phyloP scores from a whole-genome alignment of 139 green algal genomes.

The Chlamydomonas asymmetrica region DNA sequence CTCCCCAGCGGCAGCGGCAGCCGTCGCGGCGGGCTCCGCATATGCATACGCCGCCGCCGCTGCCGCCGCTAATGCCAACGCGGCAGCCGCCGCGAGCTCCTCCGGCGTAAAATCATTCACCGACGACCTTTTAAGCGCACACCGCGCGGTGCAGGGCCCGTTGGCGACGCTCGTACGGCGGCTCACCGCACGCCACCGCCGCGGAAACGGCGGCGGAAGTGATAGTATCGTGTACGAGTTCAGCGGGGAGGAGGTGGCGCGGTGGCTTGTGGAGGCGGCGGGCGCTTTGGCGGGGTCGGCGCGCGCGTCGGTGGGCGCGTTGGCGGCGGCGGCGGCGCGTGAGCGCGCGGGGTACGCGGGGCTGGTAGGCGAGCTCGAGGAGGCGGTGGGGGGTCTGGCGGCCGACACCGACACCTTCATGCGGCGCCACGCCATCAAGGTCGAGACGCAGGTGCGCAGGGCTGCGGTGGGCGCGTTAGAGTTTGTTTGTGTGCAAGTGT shows the following conservation, averaged over 20 bases:
- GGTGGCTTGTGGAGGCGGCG: slow-evolving; percentile 23
- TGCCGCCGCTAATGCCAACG: too few relatives aligned
- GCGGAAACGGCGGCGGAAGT: neutral
- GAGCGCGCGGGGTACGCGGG: slow-evolving; percentile 4
- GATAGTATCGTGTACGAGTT: slow-evolving; percentile 8
- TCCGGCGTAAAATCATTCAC: too few relatives aligned
- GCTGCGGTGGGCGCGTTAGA: too few relatives aligned
- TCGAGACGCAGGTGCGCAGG: slow-evolving; percentile 34
- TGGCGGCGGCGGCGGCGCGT: neutral
- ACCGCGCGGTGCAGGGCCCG: too few relatives aligned
- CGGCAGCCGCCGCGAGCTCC: too few relatives aligned
- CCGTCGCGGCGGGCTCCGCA: neutral
- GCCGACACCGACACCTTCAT: slow-evolving; percentile 34
- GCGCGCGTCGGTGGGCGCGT: neutral
- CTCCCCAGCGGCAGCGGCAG: too few relatives aligned
- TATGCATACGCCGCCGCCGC: too few relatives aligned
- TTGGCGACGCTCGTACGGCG: neutral
- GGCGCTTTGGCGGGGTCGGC: slow-evolving; percentile 3
- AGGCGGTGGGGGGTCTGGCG: slow-evolving; percentile 11
- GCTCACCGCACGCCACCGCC: neutral
- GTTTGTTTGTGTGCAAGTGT: too few relatives aligned
- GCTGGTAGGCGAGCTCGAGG: slow-evolving; percentile 15
- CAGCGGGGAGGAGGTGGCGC: slow-evolving; percentile 16
- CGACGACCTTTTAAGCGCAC: too few relatives aligned
- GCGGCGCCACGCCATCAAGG: slow-evolving; percentile 32